Evolutionary conservation across 345 rosid species (phyloP), one percentile per base, ranked within the genome.

Genomic region (Populus euphratica): DNA sequence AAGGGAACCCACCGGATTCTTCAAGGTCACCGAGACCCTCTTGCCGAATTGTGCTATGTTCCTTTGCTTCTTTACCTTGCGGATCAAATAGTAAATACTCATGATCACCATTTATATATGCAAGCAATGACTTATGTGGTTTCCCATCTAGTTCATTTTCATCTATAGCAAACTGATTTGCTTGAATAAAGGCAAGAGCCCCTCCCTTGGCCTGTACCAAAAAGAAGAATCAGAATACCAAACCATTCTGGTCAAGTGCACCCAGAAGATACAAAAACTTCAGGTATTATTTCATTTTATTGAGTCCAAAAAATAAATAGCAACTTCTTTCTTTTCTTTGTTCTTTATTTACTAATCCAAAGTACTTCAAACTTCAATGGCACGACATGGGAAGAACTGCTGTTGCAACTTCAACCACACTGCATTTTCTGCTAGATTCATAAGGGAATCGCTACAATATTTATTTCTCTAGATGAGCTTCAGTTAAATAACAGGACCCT

Each of bases 31-130:
- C 75, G 66, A 70, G 83, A 78, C 82, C 83, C 49, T 83, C 77
- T 18, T 27, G 73, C 38, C 47, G 84, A 68, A 64, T 56, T 68
- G 86, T 61, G n/a, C 88, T 79, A 68, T 74, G 85, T 84, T 93
- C 95, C 2, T 62, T 82, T 21, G 83, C 73, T 77, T 90, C 89
- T 73, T 88, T 90, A 17, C 85, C 85, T 62, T 81, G 78, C 3
- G 97, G 97, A 71, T 96, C 91, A 72, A 92, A 92, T 59, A 96
- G 83, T 50, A 89, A 89, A 83, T 91, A 96, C 81, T 96, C 99
- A 69, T 87, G 98, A 85, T 92, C 86, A 52, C 92, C 87, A 77
- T 92, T 91, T 68, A 96, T 73, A 73, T 85, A 96, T 36, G 88
- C 98, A 68, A 96, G 89, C 79, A 87, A 77, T 50, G 77, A 33